Percentiles rank a stretch among this genome's conserved stretches.
phyloP scores from a whole-genome alignment of 192 early-diverging fungal genomes.

The Umbelopsis isabellina region DNA sequence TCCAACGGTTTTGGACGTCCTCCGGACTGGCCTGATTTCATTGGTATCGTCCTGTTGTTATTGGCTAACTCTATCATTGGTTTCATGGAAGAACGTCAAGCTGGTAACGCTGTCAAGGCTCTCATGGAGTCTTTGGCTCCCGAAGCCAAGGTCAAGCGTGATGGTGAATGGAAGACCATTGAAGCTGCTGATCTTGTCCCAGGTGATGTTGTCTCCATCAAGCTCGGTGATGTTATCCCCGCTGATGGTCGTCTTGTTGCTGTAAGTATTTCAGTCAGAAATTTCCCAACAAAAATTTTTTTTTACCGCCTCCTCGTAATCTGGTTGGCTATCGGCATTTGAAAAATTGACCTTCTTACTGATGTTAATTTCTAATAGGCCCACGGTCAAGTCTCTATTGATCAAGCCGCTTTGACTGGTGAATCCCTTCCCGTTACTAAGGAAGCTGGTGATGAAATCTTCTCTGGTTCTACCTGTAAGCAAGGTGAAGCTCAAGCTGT shows the following conservation, averaged over 20 bases:
- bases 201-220: constrained; percentile 87
- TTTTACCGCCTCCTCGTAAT: not conserved
- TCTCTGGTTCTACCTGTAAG: constrained; percentile 81
- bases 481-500: constrained; percentile 80
- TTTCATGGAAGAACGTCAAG: constrained; percentile 87
- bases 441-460: constrained; percentile 70
- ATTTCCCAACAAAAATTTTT: constrained; percentile 4
- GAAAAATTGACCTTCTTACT: not conserved
- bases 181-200: constrained; percentile 81
- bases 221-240: constrained; percentile 88
- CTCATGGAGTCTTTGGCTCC: constrained; percentile 92
- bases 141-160: constrained; percentile 86
- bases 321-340: not conserved
- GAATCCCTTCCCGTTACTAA: constrained; percentile 76
- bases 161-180: constrained; percentile 78
- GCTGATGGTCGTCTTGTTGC: constrained; percentile 85
- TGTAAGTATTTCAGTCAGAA: constrained; percentile 34
- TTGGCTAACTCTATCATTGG: constrained; percentile 87
- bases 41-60: constrained; percentile 81
- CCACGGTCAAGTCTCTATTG: constrained; percentile 61
- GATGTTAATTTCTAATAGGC: constrained; percentile 25
- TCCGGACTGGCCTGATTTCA: constrained; percentile 85
- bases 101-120: constrained; percentile 91
- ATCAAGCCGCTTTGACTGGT: constrained; percentile 74
- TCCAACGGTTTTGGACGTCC: constrained; percentile 70